These are phyloP conservation scores for Aquilaria yunnanensis DNA, from an alignment of 345 rosid species.

Conservation along the genomic window DNA sequence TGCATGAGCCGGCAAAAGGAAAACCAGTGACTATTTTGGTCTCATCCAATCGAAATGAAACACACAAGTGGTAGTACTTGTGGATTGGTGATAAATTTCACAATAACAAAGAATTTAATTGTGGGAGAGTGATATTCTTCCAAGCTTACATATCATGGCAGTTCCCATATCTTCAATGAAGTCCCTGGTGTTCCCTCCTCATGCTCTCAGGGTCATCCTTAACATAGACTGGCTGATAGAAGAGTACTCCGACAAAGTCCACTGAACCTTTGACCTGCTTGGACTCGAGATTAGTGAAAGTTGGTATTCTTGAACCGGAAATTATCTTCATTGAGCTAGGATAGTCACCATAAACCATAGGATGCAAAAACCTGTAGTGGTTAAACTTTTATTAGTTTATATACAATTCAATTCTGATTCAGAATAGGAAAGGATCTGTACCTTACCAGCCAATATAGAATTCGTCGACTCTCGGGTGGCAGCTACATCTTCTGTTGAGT, in stretches of 20 bases:
- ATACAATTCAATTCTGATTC: too few species aligned
- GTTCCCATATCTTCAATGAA: constrained; percentile 30
- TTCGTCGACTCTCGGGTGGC: constrained; percentile 39
- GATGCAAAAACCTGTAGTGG: constrained; percentile 46
- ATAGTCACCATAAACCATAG: constrained; percentile 69
- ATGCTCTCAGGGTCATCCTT: constrained; percentile 20
- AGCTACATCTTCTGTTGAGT: constrained; percentile 31
- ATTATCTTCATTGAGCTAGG: constrained; percentile 54
- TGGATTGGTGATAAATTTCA: not conserved
- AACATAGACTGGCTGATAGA: constrained; percentile 22
- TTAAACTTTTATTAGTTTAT: too few species aligned
- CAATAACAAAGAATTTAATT: not conserved
- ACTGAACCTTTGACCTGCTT: constrained; percentile 46
- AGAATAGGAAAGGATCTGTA: not conserved
- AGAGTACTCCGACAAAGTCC: constrained; percentile 50
- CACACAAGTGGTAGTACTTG: not conserved
- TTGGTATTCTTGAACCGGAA: constrained; percentile 57
- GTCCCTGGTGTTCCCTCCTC: constrained; percentile 18
- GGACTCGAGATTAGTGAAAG: constrained; percentile 47
- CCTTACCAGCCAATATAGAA: constrained; percentile 43
- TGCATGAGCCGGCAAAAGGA: constrained; percentile 10
- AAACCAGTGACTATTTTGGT: not conserved
- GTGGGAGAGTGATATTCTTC: not conserved
- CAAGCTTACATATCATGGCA: constrained; percentile 10
- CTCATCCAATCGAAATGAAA: not conserved